Evolutionary conservation across 768 basidiomycete genomes (phyloP).

Genomic region (Pilatotrama ljubarskyi): DNA sequence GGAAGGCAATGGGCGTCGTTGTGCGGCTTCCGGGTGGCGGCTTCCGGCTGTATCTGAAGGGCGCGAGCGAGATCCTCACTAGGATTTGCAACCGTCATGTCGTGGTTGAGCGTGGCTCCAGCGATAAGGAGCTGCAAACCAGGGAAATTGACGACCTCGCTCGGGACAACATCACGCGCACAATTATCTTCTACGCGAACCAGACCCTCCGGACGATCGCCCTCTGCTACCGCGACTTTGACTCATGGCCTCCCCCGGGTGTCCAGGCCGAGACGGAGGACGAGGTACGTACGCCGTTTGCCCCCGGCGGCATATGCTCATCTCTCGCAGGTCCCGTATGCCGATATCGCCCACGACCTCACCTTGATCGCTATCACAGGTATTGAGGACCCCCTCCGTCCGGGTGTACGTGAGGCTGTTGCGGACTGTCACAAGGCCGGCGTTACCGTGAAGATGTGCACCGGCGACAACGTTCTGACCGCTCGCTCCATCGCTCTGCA

Average conservation of each 20-base stretch:
- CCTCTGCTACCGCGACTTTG: conserved; percentile 87
- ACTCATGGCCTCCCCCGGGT: conserved; percentile 77
- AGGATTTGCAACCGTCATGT: conserved; percentile 76
- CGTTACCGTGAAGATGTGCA: conserved; percentile 96
- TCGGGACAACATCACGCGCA: conserved; percentile 82
- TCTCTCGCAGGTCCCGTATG: conserved; percentile 58
- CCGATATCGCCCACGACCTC: conserved; percentile 66
- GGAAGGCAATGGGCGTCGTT: conserved; percentile 94
- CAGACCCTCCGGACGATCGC: conserved; percentile 95
- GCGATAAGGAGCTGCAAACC: conserved; percentile 48
- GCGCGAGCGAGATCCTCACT: conserved; percentile 90
- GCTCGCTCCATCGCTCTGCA: conserved; percentile 96
- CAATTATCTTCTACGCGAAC: conserved; percentile 97
- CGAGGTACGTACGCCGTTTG: conserved; percentile 46
- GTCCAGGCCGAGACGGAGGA: conserved; percentile 41
- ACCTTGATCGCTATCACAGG: conserved; percentile 89
- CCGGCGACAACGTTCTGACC: conserved; percentile 94
- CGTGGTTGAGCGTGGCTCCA: conserved; percentile 50
- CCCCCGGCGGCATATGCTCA: not conserved
- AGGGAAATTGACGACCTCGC: conserved; percentile 63
- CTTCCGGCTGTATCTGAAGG: conserved; percentile 83
- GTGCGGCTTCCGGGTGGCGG: conserved; percentile 54
- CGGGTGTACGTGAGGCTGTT: conserved; percentile 88
- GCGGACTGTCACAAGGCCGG: conserved; percentile 85
- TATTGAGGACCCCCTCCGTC: conserved; percentile 94